Conservation (phyloP, 164 flowering plant genomes). For the Dillenia turbinata region DNA sequence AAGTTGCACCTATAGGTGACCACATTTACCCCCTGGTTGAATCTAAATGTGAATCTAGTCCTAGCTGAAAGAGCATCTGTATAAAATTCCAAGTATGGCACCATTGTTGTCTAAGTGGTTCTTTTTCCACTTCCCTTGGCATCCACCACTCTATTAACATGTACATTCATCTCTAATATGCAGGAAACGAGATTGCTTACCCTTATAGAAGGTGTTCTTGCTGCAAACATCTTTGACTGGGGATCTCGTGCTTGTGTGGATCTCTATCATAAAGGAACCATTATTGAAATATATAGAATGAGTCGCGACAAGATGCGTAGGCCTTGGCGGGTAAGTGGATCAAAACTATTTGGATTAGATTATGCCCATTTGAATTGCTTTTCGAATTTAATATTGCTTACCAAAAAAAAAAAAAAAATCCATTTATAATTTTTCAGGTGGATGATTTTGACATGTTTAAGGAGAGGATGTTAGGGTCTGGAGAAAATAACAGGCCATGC, state of each 20-base stretch:
- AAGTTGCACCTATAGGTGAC: no score
- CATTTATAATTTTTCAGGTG: conserved; percentile 45
- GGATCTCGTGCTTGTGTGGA: conserved; percentile 99
- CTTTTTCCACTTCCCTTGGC: no score
- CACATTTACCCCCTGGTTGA: no score
- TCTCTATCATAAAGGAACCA: conserved; percentile 95
- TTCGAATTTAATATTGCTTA: background rate
- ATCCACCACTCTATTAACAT: conserved; percentile 3
- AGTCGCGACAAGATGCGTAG: conserved; percentile 97
- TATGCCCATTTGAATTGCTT: background rate
- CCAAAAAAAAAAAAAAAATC: background rate
- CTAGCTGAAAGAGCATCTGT: no score
- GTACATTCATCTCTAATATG: conserved; percentile 11
- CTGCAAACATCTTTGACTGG: conserved; percentile 99
- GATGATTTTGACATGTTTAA: conserved; percentile 85
- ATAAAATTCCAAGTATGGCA: no score
- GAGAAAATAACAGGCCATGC: conserved; percentile 38
- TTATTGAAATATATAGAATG: conserved; percentile 96
- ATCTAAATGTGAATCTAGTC: no score
- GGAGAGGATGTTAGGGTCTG: conserved; percentile 87
- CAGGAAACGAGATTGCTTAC: conserved; percentile 84
- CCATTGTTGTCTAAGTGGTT: no score
- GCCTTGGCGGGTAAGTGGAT: conserved; percentile 84
- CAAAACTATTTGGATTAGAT: background rate
- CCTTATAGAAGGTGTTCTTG: conserved; percentile 95